A percentile compares a stretch with the other conserved stretches of the same genome.
These are phyloP conservation scores for Forsythia suspensa DNA, from an alignment of 257 asterid species.

Conservation along the genomic window DNA sequence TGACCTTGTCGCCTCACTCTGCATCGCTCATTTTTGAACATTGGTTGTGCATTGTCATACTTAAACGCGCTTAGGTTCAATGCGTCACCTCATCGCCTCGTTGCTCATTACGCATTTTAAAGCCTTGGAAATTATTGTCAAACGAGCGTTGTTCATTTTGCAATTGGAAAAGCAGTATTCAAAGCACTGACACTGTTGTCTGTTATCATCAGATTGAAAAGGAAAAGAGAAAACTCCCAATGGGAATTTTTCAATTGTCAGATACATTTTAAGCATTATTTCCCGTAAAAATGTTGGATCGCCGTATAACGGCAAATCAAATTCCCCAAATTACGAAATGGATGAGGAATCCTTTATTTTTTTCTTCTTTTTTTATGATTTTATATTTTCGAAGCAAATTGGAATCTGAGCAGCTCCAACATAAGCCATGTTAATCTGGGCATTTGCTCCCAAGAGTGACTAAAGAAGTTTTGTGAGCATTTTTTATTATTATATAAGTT, in stretches of 20 bases:
- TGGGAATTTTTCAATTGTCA: background rate
- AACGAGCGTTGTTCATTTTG: too few relatives aligned
- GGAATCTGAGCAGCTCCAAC: background rate
- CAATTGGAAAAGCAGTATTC: background rate
- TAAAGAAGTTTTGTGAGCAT: too few relatives aligned
- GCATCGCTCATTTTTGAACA: too few relatives aligned
- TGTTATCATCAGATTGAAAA: background rate
- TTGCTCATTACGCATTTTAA: too few relatives aligned
- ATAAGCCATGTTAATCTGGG: background rate
- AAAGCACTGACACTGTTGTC: background rate
- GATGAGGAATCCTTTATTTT: slow-evolving; percentile 21
- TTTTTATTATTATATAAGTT: too few relatives aligned
- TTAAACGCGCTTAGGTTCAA: too few relatives aligned
- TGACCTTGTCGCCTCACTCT: too few relatives aligned
- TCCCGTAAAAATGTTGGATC: background rate
- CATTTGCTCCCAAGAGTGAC: background rate
- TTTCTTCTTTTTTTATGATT: background rate
- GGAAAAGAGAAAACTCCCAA: background rate
- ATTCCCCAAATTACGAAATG: slow-evolving; percentile 20
- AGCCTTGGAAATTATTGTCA: too few relatives aligned
- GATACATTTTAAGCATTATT: background rate
- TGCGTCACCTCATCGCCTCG: too few relatives aligned
- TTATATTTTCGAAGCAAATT: background rate
- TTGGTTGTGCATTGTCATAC: too few relatives aligned
- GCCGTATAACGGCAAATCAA: slow-evolving; percentile 32